Base-by-base conservation (phyloP, 1,139 yeast species). In the Saccharomyces hybrid region DNA sequence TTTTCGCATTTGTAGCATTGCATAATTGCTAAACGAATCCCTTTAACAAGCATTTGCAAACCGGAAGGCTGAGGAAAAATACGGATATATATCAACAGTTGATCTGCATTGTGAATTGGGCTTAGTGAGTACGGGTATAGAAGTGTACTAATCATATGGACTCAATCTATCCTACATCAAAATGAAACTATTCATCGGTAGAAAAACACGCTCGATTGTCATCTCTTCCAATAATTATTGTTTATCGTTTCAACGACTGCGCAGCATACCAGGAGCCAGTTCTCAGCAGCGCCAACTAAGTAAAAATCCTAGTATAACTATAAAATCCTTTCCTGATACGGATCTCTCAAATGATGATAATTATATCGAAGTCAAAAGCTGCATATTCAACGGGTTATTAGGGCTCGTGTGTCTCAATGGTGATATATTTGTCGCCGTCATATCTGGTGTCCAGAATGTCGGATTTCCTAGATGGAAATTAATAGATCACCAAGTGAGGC, bases 351-450 rank as follows among this genome's bases (percentile, higher is more conserved):
- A 62, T 27, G 55, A 53, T 14, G 50, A 49, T 3, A 59, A 57
- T 8, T 65, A 59, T 50, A 51, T 52, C 9, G 65, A 62, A 48
- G 48, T 65, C 5, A 59, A 53, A 41, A 58, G 55, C 16, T 52
- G 59, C n/a, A 50, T 71, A 49, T 73, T 82, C 49, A 69, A 74
- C 57, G 91, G 88, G 2, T 75, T 85, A 46, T 67, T 85, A 41
- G 95, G 95, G 0, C 68, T 86, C 28, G 71, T 84, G 27, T 73
- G 77, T 41, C 69, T 83, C 24, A 82, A 83, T 59, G 79, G 79
- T 4, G 74, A 76, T 51, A 74, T 81, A 6, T 84, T 77, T 62
- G 67, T 84, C 26, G 84, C 84, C 1, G 78, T 85, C 50, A 77
- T 86, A 44, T 79, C 86, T 2, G 75, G 77, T 21, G 76, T 80